Base-by-base conservation (phyloP, 2,329 filamentous ascomycete genomes). In the Colletotrichum nymphaeae region DNA sequence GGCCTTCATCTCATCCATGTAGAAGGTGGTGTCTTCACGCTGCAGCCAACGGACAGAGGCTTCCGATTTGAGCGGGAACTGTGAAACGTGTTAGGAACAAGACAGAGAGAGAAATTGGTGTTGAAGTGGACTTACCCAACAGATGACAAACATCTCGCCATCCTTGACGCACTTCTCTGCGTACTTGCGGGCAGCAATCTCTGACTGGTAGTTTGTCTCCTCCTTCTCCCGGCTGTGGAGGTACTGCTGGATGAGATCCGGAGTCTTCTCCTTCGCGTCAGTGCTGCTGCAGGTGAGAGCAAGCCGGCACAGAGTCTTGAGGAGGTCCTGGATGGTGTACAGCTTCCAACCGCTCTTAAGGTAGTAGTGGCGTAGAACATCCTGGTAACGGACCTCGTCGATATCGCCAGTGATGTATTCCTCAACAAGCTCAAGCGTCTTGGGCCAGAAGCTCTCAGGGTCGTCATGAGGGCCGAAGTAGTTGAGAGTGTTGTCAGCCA, bases 151-250 rank as follows among this genome's bases (percentile, higher is more conserved):
- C 75, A 97, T 90, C 79, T 98, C 96, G 19, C 93, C 93, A 76
- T 98, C 96, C 85, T 97, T 98, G 76, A 97, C 92, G 79, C 95
- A 92, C 83, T 97, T 97, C 83, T 98, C 95, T 1, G 97, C 95
- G 80, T 95, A 94, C 83, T 97, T 97, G 74, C 96, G 92, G 74
- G 96, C 95, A 78, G 93, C 94, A 73, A 97, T 94, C 85, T 98
- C 96, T 35, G 93, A 92, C 82, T 97, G 93, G 78, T 95, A 96
- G 63, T 95, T 98, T 0, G 95, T 97, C 79, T 95, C 93, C 22
- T 96, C 93, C 80, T 92, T 93, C 65, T 93, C 90, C 5, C 96
- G 92, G 80, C 95, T 95, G 76, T 90, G 90, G 80, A 95, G 91
- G 84, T 97, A 99, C 63, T 97, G 90, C 74, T 94, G 92, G 77